Conservation (phyloP, 331 rosid genomes). For the Acacia concinna region DNA sequence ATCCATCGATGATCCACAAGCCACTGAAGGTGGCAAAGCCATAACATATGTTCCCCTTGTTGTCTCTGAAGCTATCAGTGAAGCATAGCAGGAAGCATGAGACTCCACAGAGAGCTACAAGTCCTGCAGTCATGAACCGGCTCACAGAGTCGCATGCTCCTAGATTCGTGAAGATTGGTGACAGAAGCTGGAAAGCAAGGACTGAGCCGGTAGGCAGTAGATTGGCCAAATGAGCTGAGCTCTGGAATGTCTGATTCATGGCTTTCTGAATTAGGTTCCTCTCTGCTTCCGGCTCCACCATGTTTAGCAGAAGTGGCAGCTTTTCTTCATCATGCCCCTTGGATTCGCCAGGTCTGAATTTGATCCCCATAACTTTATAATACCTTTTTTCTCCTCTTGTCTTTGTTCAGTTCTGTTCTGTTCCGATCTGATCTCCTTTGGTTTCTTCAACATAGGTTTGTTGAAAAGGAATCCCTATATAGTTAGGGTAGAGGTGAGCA, state of each 20-base stretch:
- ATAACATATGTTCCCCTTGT: slow-evolving; percentile 56
- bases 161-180: slow-evolving; percentile 64
- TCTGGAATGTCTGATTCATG: slow-evolving; percentile 65
- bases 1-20: slow-evolving; percentile 77
- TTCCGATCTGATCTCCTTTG: slow-evolving; percentile 19
- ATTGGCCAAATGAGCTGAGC: slow-evolving; percentile 82
- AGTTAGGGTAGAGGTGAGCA: neutral
- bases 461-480: neutral
- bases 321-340: slow-evolving; percentile 34
- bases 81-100: slow-evolving; percentile 68
- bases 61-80: slow-evolving; percentile 72
- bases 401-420: neutral
- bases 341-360: slow-evolving; percentile 20
- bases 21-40: slow-evolving; percentile 66
- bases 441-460: slow-evolving; percentile 17
- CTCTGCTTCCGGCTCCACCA: slow-evolving; percentile 29
- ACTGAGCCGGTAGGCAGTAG: slow-evolving; percentile 82
- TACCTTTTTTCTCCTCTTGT: neutral
- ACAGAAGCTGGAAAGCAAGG: slow-evolving; percentile 74
- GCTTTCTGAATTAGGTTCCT: slow-evolving; percentile 53
- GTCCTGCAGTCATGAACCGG: slow-evolving; percentile 56
- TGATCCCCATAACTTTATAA: slow-evolving; percentile 44
- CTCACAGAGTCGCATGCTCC: slow-evolving; percentile 61
- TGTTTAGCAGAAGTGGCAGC: slow-evolving; percentile 48
- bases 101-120: slow-evolving; percentile 59